Evolutionary conservation across 805 yeast genomes (phyloP), one percentile per base, ranked within the genome.

Genomic region (Ogataea thermomethanolica): DNA sequence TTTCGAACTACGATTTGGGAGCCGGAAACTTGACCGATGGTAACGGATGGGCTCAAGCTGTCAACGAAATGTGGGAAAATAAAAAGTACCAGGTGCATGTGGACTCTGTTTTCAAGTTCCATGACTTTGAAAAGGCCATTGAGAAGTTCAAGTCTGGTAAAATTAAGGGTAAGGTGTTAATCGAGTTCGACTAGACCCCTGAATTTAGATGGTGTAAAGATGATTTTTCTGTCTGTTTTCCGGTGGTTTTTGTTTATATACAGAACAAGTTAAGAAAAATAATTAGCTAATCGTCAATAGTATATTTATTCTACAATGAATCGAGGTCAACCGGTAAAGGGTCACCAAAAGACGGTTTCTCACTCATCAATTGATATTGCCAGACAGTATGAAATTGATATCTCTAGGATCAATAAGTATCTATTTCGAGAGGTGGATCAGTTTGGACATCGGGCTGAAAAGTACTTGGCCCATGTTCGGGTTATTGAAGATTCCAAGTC

Each of bases 401-500:
- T 76, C 48, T 63, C 64, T 31, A 60, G 65, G 20, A 69, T 80
- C 40, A 69, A 72, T 43, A 62, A 58, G 44, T 70, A 64, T 43
- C 71, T 84, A 44, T 80, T 80, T 54, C 57, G 72, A 10, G 71
- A 67, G 33, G 56, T 59, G 14, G 78, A 69, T 41, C 53, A 61
- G 9, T 65, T 67, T 24, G 72, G 73, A 7, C 58, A 56, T 13
- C 63, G 70, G 14, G 60, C 70, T 8, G 83, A 78, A 35, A 73
- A 73, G 20, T 88, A 88, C 58, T 74, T 84, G 39, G 80, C 93
- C 1, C 96, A 88, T 58, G 80, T 84, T 11, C 65, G 84, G 39
- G 73, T 87, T 25, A 71, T 79, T 31, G 96, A 88, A 56, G 93
- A 79, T 60, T 71, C 88, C 0, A 76, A 74, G 43, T 81, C 71